Evolutionary conservation across 768 basidiomycete species (phyloP).

Genomic region (Russula sp.): DNA sequence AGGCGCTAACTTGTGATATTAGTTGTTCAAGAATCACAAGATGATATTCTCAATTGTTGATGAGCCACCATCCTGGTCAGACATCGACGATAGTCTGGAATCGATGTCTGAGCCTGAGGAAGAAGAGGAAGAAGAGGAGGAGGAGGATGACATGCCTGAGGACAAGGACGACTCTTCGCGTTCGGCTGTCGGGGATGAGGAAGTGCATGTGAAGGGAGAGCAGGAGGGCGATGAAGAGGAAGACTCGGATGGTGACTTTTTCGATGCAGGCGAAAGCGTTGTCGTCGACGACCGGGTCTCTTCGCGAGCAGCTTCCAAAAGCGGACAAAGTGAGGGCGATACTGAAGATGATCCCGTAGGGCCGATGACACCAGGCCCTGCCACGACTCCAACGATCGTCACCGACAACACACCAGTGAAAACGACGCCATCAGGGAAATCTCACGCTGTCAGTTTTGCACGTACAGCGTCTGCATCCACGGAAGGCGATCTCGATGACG

Average conservation of each 20-base stretch:
- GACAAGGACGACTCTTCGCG: constrained; percentile 36
- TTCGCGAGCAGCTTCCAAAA: constrained; percentile 38
- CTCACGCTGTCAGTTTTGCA: constrained; percentile 35
- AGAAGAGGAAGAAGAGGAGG: constrained; percentile 46
- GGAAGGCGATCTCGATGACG: constrained; percentile 45
- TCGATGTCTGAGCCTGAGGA: constrained; percentile 79
- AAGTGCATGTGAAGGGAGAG: constrained; percentile 30
- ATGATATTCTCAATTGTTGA: constrained; percentile 85
- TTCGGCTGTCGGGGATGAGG: constrained; percentile 10
- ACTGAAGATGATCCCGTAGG: constrained; percentile 72
- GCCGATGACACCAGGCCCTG: constrained; percentile 65
- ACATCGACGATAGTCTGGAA: constrained; percentile 73
- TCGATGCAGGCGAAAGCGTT: constrained; percentile 43
- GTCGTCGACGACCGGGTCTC: constrained; percentile 44
- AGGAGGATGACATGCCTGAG: constrained; percentile 56
- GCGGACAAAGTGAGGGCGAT: constrained; percentile 53
- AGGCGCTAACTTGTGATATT: background rate
- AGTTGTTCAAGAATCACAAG: constrained; percentile 49
- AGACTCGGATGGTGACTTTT: constrained; percentile 48
- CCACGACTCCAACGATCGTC: constrained; percentile 25
- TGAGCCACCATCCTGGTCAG: constrained; percentile 82
- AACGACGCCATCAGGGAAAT: constrained; percentile 31
- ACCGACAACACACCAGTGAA: constrained; percentile 24
- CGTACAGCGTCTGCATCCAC: constrained; percentile 36
- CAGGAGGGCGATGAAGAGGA: constrained; percentile 36